Conservation (phyloP, 2,329 filamentous ascomycete genomes). For the Diaporthe sp. region DNA sequence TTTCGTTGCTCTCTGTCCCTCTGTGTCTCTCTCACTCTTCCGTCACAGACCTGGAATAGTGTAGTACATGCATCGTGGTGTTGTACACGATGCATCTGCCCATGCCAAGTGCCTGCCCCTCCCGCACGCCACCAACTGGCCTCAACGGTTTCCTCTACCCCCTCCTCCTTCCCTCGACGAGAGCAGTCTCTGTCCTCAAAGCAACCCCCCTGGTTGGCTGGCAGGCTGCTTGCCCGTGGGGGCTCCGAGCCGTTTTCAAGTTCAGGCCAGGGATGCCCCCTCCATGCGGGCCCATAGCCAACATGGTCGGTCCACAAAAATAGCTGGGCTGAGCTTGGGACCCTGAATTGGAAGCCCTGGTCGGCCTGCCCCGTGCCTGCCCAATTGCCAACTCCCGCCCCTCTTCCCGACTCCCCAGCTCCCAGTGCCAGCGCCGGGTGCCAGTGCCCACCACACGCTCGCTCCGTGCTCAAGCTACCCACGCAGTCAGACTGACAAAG, state of each 20-base stretch:
- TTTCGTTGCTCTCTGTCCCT: background rate
- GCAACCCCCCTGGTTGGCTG: constrained; percentile 2
- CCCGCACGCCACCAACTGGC: background rate
- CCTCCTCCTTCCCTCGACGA: background rate
- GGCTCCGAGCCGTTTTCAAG: background rate
- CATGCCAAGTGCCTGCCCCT: background rate
- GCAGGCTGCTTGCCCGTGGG: background rate
- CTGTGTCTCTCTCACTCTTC: background rate
- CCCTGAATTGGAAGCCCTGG: background rate
- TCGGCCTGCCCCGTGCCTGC: background rate
- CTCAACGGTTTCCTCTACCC: constrained; percentile 11
- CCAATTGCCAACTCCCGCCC: background rate
- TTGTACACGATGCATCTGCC: background rate
- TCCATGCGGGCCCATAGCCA: background rate
- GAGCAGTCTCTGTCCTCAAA: background rate
- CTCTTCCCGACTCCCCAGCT: background rate
- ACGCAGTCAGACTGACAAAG: constrained; percentile 1
- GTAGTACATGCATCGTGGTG: background rate
- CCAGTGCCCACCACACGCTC: background rate
- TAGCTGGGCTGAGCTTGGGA: constrained; percentile 31
- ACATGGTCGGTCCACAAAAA: constrained; percentile 23
- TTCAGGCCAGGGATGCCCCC: constrained; percentile 5
- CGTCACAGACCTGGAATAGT: too few species aligned
- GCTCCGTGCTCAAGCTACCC: background rate
- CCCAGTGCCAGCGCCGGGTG: background rate